Base-by-base conservation (phyloP, 2,329 filamentous ascomycete species). In the Beauveria caledonica region DNA sequence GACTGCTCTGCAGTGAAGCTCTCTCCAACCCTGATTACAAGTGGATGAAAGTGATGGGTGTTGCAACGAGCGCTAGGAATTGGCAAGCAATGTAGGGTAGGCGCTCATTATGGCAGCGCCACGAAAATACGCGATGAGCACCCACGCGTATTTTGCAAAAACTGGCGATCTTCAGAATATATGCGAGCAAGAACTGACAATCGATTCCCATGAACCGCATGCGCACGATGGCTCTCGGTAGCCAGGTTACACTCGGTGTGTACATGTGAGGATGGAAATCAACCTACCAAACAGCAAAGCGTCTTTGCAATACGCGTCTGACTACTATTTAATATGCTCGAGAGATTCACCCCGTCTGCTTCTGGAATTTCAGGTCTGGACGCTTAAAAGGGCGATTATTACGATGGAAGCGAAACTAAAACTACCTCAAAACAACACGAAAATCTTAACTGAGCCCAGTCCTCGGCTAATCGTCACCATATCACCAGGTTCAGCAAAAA, bases 161-260 rank as follows among this genome's bases (percentile, higher is more conserved):
- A 15, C 3, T 25, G 44, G 54, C 54, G 19, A 39, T 36, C 2
- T 19, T 3, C 11, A 13, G 2, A 15, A 19, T 2, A 56, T 39
- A 39, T 46, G 29, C 5, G 11, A 27, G 8, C 48, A 15, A 27
- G 15, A 27, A 39, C 8, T 39, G 7, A 29, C 29, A 23, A 19
- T 15, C 27, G n/a, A 19, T 5, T 25, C 19, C 10, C 48, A 48
- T 23, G 19, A 39, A 19, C 44, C 54, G 15, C 54, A 15, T 13
- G 42, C 23, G 2, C 72, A 74, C 52, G 69, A 73, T 49, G 63
- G 70, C 40, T 73, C 70, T 5, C 73, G 71, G 69, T 70, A 73
- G 60, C 68, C 69, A 0, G 65, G 63, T 3, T 73, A 70, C 56
- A 70, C 67, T n/a, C 62, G 58, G 25, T 66, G 71, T 11, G 69